Evolutionary conservation across 257 asterid species (phyloP).

Genomic region (Echium plantagineum): DNA sequence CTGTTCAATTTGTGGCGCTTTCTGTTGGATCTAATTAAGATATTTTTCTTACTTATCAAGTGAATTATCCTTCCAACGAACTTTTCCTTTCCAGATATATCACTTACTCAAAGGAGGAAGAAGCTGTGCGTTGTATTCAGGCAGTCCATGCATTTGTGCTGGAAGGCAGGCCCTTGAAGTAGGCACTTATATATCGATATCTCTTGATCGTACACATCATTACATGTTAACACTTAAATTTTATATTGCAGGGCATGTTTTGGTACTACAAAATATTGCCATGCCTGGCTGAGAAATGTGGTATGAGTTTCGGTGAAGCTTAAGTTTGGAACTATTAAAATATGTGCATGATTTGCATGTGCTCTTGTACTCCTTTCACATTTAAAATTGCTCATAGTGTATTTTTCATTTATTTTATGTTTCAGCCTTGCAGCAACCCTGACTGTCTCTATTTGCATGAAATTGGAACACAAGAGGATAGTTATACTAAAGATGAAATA

Average conservation of each 20-base stretch:
- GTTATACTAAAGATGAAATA: slow-evolving; percentile 87
- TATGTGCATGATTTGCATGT: background rate
- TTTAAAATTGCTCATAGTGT: background rate
- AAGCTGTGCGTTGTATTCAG: slow-evolving; percentile 91
- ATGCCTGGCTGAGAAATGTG: slow-evolving; percentile 84
- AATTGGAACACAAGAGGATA: slow-evolving; percentile 74
- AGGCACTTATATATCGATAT: slow-evolving; percentile 10
- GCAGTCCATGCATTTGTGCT: slow-evolving; percentile 79
- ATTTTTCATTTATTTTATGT: slow-evolving; percentile 10
- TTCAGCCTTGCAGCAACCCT: slow-evolving; percentile 86
- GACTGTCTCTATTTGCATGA: slow-evolving; percentile 91
- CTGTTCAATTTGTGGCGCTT: background rate
- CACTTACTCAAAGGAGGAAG: slow-evolving; percentile 85
- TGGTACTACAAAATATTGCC: slow-evolving; percentile 89
- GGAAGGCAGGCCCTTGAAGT: slow-evolving; percentile 77
- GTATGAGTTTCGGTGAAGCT: slow-evolving; percentile 26
- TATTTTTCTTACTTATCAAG: background rate
- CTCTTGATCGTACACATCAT: background rate
- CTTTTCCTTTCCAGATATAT: slow-evolving; percentile 47
- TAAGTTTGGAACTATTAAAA: background rate
- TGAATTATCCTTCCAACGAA: background rate
- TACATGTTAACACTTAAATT: slow-evolving; percentile 12
- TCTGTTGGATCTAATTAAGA: background rate
- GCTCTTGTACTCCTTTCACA: background rate
- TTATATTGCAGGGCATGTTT: slow-evolving; percentile 70